Base-by-base conservation (phyloP, 78 protist species). In the Dictyostelium intermedium region DNA sequence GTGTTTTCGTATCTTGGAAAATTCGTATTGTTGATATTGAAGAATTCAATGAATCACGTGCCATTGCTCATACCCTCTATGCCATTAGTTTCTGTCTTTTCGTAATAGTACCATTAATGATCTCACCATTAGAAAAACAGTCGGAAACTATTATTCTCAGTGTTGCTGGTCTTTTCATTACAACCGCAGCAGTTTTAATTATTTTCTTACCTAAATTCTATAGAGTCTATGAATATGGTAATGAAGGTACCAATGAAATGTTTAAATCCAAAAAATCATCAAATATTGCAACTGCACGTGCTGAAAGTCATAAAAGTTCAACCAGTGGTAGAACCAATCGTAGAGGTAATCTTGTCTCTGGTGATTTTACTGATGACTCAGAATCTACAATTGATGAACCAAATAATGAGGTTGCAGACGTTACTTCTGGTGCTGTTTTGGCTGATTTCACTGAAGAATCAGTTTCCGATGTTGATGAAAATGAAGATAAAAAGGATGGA, bases 1-100 rank as follows among this genome's bases (percentile, higher is more conserved):
- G 93, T 89, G 81, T 78, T 4, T 78, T 89, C 16, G 85, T 89
- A 25, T 89, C 93, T 11, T 89, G 93, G 93, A 89, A 89, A 27
- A 78, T 89, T 56, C 45, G 93, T 43, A 89, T 69, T 13, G 86
- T 89, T 1, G 93, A 89, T 34, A 89, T 89, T 30, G 82, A 78
- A 16, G 93, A 89, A 32, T 89, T 89, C 37, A 89, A 89, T 27
- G 93, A 89, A 56, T 63, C 80, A 27, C 25, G 76, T 27, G 53
- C 84, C 3, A 87, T 87, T 27, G 85, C 81, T 1, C 79, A 78
- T 25, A 78, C 85, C 1, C 66, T 87, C 0, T 87, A 87, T 39
- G 85, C 69, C 0, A 61, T 47, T 18, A 37, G 43, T 81, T 87
- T 87, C 34, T 61, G 53, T 6, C 20, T 78, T 3, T 87, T 87